These are phyloP conservation scores for Digitaria exilis DNA, from an alignment of 202 grass and related monocot genomes.

Conservation along the genomic window DNA sequence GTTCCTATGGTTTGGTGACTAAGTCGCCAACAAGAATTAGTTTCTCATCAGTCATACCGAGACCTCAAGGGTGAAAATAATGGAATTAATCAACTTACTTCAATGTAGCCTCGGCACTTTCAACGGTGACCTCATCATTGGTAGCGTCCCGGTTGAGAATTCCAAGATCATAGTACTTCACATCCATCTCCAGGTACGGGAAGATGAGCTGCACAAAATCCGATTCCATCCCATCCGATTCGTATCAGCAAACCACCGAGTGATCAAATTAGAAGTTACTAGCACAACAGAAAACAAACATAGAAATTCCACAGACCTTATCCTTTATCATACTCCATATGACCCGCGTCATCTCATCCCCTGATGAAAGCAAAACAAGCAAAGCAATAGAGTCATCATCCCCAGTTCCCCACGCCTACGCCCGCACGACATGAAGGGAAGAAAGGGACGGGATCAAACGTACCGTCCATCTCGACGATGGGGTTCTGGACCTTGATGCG, in stretches of 20 bases:
- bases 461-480: constrained; percentile 97
- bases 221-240: background rate
- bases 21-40: background rate
- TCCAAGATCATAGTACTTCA: constrained; percentile 95
- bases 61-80: background rate
- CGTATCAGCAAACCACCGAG: background rate
- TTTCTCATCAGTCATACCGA: background rate
- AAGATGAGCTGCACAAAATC: constrained; percentile 68
- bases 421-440: background rate
- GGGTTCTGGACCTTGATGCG: constrained; percentile 86
- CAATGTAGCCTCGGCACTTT: constrained; percentile 86
- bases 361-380: constrained; percentile 35
- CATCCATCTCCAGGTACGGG: constrained; percentile 80
- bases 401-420: background rate
- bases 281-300: background rate
- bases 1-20: background rate
- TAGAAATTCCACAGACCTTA: constrained; percentile 54
- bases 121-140: constrained; percentile 81
- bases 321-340: constrained; percentile 97
- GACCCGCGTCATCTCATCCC: constrained; percentile 95
- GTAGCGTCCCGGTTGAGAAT: constrained; percentile 80
- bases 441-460: background rate
- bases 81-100: constrained; percentile 54
- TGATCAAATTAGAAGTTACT: background rate
- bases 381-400: background rate